Base-by-base conservation (phyloP, 139 green algal species). In the Tetradesmus lagerheimii region DNA sequence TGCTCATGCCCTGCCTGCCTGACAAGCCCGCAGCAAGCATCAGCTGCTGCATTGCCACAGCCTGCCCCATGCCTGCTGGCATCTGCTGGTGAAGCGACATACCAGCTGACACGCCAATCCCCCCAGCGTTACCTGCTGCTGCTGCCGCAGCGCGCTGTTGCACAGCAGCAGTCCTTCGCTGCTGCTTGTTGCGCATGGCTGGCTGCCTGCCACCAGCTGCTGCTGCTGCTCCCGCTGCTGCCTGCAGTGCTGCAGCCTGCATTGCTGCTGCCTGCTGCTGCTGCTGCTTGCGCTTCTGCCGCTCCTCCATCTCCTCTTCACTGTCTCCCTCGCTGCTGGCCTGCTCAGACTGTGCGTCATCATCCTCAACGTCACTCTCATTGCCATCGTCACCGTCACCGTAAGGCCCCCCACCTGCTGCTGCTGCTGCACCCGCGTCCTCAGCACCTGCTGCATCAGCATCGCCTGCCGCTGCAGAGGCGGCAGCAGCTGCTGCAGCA, bases 281-380 rank as follows among this genome's bases (percentile, higher is more conserved):
- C 34, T 57, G 57, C 57, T 88, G 83, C n/a, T 87, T 35, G 25
- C 41, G 41, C n/a, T 43, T 47, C 39, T 74, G 31, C 31, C 31
- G 67, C 11, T 78, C 67, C 67, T 78, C 67, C 11, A 39, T 23
- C 34, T 78, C 53, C 0, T 50, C 81, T 0, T 87, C 81, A 37
- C 53, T 77, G 31, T 87, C 81, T 3, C 31, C 81, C 3, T 87
- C 81, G 43, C 81, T 87, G 81, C 81, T 87, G 81, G 29, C 81
- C 53, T 87, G 81, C 1, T 27, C 29, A 25, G 80, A 86, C 16
- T 23, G 35, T 27, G 34, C 83, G 29, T 57, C 77, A 6, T 88
- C 83, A 80, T 75, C 47, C 29, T 89, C 57, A 23, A 66, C 9
- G 39, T 89, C 83, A 81, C 66, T 80, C 6, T 67, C 66, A 43